Conservation (phyloP, 495 filamentous ascomycete genomes). For the Physcia stellaris region DNA sequence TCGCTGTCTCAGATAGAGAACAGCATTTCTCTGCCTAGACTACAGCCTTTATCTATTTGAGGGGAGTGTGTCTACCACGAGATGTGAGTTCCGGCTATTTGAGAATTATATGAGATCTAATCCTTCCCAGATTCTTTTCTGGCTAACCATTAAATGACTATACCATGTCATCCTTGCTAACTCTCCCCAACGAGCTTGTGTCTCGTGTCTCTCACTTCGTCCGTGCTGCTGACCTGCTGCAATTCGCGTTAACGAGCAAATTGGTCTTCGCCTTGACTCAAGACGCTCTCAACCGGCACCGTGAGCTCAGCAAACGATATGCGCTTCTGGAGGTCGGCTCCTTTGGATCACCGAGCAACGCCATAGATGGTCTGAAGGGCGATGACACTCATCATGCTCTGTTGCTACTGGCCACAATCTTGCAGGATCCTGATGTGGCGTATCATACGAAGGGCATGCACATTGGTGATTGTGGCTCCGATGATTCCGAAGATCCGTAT, state of each 20-base stretch:
- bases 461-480: background rate
- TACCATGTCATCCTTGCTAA: background rate
- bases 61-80: too few species aligned
- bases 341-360: background rate
- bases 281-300: background rate
- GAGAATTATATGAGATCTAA: too few species aligned
- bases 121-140: constrained; percentile 4
- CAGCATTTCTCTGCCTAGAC: too few species aligned
- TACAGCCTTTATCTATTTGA: too few species aligned
- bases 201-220: background rate
- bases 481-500: background rate
- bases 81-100: too few species aligned
- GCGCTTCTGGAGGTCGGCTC: background rate
- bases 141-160: background rate
- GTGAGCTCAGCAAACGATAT: background rate
- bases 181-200: background rate
- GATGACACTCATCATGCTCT: background rate
- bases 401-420: background rate
- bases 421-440: background rate
- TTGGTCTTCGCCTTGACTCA: background rate
- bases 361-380: background rate
- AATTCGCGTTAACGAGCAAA: background rate
- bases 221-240: background rate
- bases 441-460: background rate
- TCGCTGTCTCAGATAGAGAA: too few species aligned